Percentiles rank a stretch among this genome's conserved stretches.
These are phyloP conservation scores for Arxiozyma heterogenica DNA, from an alignment of 1,139 yeast genomes.

Conservation along the genomic window DNA sequence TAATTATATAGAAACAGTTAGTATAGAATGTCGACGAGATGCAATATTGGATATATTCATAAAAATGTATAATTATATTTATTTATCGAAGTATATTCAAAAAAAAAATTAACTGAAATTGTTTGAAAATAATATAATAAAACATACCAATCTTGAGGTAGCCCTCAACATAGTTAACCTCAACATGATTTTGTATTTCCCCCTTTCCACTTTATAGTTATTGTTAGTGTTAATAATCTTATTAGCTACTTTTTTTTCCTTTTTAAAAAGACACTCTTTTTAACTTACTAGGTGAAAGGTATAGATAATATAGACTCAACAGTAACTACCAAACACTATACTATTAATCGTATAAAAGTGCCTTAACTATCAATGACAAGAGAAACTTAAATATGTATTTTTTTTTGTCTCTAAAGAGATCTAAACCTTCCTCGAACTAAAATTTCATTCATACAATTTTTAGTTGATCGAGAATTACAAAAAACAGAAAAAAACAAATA, in stretches of 20 bases:
- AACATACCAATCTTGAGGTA: slow-evolving; percentile 3
- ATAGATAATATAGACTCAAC: background rate
- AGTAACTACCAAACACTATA: too few species aligned
- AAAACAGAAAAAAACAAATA: too few species aligned
- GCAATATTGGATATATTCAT: background rate
- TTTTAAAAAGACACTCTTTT: too few species aligned
- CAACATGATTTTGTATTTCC: slow-evolving; percentile 1
- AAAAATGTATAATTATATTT: too few species aligned
- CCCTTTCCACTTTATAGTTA: background rate
- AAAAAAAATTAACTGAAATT: background rate
- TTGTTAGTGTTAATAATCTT: too few species aligned
- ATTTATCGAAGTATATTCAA: background rate
- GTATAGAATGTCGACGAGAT: too few species aligned
- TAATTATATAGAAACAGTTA: background rate
- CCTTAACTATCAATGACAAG: background rate
- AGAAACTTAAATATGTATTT: background rate
- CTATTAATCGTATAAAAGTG: too few species aligned
- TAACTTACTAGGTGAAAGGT: background rate
- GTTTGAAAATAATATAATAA: background rate
- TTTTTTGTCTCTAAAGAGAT: background rate
- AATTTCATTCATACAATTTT: background rate
- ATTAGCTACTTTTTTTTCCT: background rate
- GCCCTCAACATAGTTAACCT: slow-evolving; percentile 5
- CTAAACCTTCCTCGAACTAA: background rate
- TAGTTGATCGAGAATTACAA: background rate